Conservation (phyloP, 805 yeast species). For the Saccharomycopsis schoenii region DNA sequence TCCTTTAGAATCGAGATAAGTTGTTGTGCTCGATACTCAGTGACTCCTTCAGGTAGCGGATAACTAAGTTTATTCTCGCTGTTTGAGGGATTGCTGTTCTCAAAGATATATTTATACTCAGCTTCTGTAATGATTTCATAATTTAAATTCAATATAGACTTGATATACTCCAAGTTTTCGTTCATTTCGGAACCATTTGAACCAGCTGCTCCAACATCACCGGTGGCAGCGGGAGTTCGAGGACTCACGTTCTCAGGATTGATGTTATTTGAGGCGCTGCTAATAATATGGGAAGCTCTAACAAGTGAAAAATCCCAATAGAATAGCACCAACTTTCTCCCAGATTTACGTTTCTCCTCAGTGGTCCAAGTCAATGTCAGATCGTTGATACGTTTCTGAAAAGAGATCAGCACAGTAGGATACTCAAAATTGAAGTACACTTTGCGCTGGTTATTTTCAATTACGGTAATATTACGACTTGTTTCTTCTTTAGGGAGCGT, state of each 20-base stretch:
- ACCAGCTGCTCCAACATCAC: background rate
- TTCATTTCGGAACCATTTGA: background rate
- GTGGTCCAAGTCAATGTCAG: slow-evolving; percentile 35
- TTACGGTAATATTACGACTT: slow-evolving; percentile 8
- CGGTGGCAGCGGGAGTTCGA: background rate
- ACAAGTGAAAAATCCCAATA: slow-evolving; percentile 23
- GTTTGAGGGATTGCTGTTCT: slow-evolving; percentile 18
- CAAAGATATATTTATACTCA: slow-evolving; percentile 24
- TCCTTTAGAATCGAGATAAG: slow-evolving; percentile 28
- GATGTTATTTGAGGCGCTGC: slow-evolving; percentile 20
- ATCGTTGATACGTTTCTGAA: slow-evolving; percentile 23
- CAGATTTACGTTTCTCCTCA: slow-evolving; percentile 28
- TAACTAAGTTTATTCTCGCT: background rate
- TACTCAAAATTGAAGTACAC: slow-evolving; percentile 19
- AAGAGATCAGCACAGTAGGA: slow-evolving; percentile 16
- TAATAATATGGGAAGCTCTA: slow-evolving; percentile 23
- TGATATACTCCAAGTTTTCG: slow-evolving; percentile 15
- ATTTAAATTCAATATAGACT: slow-evolving; percentile 9
- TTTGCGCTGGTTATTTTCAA: slow-evolving; percentile 13
- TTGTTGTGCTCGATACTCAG: background rate
- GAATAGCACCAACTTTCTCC: slow-evolving; percentile 38
- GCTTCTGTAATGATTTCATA: slow-evolving; percentile 13
- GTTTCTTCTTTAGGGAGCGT: slow-evolving; percentile 17
- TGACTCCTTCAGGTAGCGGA: background rate
- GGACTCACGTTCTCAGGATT: background rate